Evolutionary conservation across 78 protist species (phyloP), one percentile per base, ranked within the genome.

Genomic region (Bodo saltans): DNA sequence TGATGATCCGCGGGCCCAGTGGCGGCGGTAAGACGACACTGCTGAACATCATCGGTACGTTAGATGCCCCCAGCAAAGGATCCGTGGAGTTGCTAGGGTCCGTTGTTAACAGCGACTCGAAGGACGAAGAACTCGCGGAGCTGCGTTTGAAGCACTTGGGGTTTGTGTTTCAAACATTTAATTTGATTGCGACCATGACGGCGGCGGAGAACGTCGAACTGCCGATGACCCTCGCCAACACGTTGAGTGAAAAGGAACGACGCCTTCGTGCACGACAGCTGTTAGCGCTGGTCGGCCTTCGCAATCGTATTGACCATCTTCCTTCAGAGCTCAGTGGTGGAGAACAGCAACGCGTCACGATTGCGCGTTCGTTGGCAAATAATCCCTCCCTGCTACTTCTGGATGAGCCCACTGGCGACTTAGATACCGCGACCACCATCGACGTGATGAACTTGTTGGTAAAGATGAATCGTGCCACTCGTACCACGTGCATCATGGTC

Each of bases 241-340:
- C 88, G 67, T 85, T 92, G 69, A 71, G 33, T 68, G 68, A 1
- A 69, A 83, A 78, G 74, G 92, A 94, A 37, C 68, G 90, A 33
- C 74, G 53, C 25, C 52, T 83, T 37, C 83, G 95, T 0, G 88
- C 93, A 11, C 69, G 38, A 40, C 35, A 68, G 73, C 89, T 90
- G 3, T 82, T 90, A 27, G 11, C 28, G 29, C 83, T 90, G 68
- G 98, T 96, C 42, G 98, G 98, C 17, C 83, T 96, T 69, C 91
- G 88, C 17, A 97, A 96, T 74, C 84, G 98, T 32, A 60, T 93
- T 38, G 86, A 70, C 42, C 98, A 96, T 60, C 88, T 93, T 67
- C 98, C 98, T 1, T 91, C 95, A 35, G 97, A 95, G n/a, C 82
- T 95, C 70, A 92, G 96, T 21, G 98, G 98, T 27, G 98, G 98